Evolutionary conservation across 768 basidiomycete species (phyloP).

Genomic region (Tylopilus plumbeoviolaceoides): DNA sequence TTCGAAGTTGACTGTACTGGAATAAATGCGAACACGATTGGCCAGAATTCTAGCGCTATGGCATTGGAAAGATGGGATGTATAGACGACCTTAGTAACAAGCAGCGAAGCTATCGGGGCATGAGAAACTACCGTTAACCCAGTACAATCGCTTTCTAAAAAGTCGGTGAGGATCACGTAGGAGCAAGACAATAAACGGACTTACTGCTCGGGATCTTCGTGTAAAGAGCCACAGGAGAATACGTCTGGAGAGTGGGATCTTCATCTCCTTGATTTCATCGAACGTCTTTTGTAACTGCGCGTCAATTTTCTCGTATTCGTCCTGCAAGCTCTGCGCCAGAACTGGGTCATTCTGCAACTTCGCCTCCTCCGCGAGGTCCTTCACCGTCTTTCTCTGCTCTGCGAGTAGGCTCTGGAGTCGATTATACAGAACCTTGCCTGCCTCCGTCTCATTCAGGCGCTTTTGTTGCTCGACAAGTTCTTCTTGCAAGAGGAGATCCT

Average conservation of each 20-base stretch:
- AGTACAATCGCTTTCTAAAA: constrained; percentile 6
- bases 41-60: neutral
- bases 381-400: constrained; percentile 13
- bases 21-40: neutral
- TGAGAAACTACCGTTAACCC: neutral
- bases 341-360: constrained; percentile 8
- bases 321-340: constrained; percentile 8
- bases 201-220: constrained; percentile 9
- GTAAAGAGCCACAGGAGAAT: constrained; percentile 6
- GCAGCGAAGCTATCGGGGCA: neutral
- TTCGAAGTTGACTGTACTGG: neutral
- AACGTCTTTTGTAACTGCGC: constrained; percentile 15
- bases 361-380: constrained; percentile 19
- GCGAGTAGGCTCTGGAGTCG: constrained; percentile 15
- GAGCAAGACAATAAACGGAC: neutral
- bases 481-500: constrained; percentile 17
- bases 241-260: constrained; percentile 11
- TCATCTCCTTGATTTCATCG: constrained; percentile 19
- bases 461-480: constrained; percentile 12
- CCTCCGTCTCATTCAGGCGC: constrained; percentile 21
- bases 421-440: constrained; percentile 16
- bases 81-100: neutral
- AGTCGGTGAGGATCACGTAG: neutral
- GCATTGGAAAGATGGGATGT: neutral
- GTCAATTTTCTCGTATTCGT: constrained; percentile 11